Evolutionary conservation across 2,329 filamentous ascomycete species (phyloP), one percentile per base, ranked within the genome.

Genomic region (Basipetospora chlamydospora): DNA sequence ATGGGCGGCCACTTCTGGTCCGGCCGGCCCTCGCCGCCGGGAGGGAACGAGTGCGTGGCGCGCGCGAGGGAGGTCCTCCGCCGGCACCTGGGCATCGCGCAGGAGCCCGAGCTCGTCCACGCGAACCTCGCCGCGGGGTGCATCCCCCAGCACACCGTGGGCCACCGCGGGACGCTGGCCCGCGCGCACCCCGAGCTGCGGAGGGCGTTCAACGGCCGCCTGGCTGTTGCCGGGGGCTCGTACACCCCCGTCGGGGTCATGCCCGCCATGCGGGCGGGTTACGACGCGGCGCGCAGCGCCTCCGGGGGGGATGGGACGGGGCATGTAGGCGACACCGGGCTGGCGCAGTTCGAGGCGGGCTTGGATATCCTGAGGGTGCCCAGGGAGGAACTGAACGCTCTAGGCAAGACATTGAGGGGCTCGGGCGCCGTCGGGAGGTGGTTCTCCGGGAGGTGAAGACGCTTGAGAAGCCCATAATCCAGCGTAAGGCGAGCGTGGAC

Each of bases 1-100:
- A 64, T 98, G 39, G 90, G 90, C 41, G 90, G 90, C 2, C 86
- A 95, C 58, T 85, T 83, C 70, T 96, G 84, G 84, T 49, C 44
- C 31, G 50, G 33, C 48, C 56, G 2, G 2, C 47, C 44, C 31
- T 48, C 42, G 2, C 35, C 47, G 1, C 86, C 85, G 0, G 61
- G 69, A 35, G 66, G 77, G 42, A 63, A 77, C 11, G 68, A 81
- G 44, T 85, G 75, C 12, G 60, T 81, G 18, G 51, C 57, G 5
- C 80, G 88, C 69, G 85, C 87, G 23, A 70, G 72, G 42, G 57
- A 63, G 2, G 63, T 92, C 6, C 61, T 95, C 2, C 59, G 69
- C 42, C 70, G 85, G 15, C 87, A 96, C 49, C 32, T 44, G 22
- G 66, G 67, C 40, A 31, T 44, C 20, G 44, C 49, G 0, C 68